phyloP scores from a whole-genome alignment of 257 asterid species.

The Nicotiana noctiflora region DNA sequence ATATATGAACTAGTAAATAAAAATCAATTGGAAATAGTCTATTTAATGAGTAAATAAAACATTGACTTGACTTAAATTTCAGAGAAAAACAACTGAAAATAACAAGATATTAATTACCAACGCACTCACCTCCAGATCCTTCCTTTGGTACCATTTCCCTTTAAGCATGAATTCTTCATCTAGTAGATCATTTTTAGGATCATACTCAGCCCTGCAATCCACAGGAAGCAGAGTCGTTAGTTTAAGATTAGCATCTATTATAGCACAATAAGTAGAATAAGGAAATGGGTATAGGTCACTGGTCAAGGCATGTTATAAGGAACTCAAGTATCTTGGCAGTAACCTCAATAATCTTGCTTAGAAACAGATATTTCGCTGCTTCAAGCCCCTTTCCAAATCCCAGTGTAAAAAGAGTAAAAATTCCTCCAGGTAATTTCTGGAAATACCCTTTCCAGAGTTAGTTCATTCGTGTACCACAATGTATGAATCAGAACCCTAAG shows the following conservation, averaged over 20 bases:
- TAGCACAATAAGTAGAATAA: not conserved
- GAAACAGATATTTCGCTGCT: not conserved
- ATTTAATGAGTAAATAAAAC: not conserved
- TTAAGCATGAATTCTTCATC: slow-evolving; percentile 81
- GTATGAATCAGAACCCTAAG: not conserved
- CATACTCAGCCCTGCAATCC: slow-evolving; percentile 75
- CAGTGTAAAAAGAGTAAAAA: not conserved
- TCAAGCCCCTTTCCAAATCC: slow-evolving; percentile 2
- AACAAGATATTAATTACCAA: not conserved
- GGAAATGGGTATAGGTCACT: not conserved
- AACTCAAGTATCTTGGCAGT: not conserved
- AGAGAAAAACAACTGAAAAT: not conserved
- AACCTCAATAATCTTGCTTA: not conserved
- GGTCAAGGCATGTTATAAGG: not conserved
- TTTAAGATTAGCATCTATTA: not conserved
- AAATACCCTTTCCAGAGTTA: slow-evolving; percentile 1
- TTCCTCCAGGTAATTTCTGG: not conserved
- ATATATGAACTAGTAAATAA: too few relatives aligned
- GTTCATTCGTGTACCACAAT: not conserved
- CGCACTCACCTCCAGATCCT: slow-evolving; percentile 70
- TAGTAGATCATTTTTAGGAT: slow-evolving; percentile 79
- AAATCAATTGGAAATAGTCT: not conserved
- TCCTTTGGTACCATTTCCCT: slow-evolving; percentile 71
- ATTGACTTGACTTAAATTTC: not conserved
- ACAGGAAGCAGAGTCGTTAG: slow-evolving; percentile 8